Base-by-base conservation (phyloP, 73 alveolate genomes). In the Effrenium voratum region DNA sequence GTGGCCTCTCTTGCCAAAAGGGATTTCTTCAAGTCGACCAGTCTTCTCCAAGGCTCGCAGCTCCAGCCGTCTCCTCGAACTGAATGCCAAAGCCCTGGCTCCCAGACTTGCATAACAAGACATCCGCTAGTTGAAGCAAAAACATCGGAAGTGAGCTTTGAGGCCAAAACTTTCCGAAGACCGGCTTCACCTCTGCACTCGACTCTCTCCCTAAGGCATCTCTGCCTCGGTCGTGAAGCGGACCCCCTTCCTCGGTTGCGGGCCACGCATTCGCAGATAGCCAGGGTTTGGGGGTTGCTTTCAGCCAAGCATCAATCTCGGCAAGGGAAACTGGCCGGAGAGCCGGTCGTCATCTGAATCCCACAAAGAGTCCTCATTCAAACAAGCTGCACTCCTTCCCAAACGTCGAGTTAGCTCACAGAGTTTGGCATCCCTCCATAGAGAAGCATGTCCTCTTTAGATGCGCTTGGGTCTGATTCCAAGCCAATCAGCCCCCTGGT, bases 1-100 rank as follows among this genome's bases (percentile, higher is more conserved):
- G n/a, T n/a, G n/a, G n/a, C n/a, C n/a, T n/a, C n/a, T n/a, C n/a
- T n/a, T n/a, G n/a, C n/a, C n/a, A n/a, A n/a, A n/a, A n/a, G n/a
- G n/a, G n/a, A n/a, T n/a, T n/a, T 63, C 41, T 19, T 28, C 15
- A 55, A n/a, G 73, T 0, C 22, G 15, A 26, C 15, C 46, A 34
- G 28, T 72, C 49, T 47, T 47, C n/a, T 36, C 82, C 13, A 32
- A 72, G 82, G 16, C 30, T 72, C 82, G 82, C 82, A 0, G 82
- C 47, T 10, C 82, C 82, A 32, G 82, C 82, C 5, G 82, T 72
- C 82, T 72, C 82, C 47, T 72, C 82, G 49, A 44, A 72, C 82
- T 72, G 82, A 32, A 72, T 34, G 24, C 82, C 82, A 32, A 34
- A 72, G 82, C 82, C 82, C 82, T 72, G 82, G n/a, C n/a, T n/a